These are phyloP conservation scores for Saccharomycopsis oosterbeekiorum DNA, from an alignment of 805 yeast species.

Conservation along the genomic window DNA sequence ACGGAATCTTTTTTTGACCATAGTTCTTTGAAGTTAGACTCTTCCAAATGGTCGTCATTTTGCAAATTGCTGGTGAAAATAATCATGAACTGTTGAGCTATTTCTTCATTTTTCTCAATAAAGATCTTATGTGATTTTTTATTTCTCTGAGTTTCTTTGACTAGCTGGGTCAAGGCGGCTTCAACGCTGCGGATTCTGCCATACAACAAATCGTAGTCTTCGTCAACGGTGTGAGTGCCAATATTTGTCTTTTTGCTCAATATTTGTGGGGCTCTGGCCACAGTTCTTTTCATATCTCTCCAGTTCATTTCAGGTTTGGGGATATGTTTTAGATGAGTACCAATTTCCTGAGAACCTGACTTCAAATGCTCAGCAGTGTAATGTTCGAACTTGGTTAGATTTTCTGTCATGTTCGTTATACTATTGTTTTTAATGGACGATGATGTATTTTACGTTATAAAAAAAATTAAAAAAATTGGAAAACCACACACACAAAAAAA, in stretches of 20 bases:
- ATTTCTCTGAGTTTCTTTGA: constrained; percentile 7
- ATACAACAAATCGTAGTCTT: constrained; percentile 7
- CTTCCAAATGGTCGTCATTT: constrained; percentile 1
- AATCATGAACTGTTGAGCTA: constrained; percentile 9
- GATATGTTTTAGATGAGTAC: constrained; percentile 10
- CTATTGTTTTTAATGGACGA: neutral
- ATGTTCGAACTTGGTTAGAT: neutral
- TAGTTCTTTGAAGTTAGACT: neutral
- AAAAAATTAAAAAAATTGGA: neutral
- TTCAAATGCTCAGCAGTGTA: neutral
- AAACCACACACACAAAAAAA: neutral
- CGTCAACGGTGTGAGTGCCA: constrained; percentile 10
- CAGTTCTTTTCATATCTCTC: constrained; percentile 13
- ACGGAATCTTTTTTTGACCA: constrained; percentile 3
- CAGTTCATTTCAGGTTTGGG: constrained; percentile 15
- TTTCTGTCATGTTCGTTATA: neutral
- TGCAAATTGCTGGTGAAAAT: constrained; percentile 4
- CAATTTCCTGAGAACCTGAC: neutral
- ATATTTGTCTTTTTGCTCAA: constrained; percentile 12
- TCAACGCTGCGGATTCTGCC: constrained; percentile 2
- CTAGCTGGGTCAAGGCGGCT: constrained; percentile 1
- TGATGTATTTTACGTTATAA: neutral
- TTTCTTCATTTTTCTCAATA: constrained; percentile 7
- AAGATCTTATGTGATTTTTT: constrained; percentile 8
- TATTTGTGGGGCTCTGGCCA: constrained; percentile 17